Evolutionary conservation across 2,329 filamentous ascomycete species (phyloP), one percentile per base, ranked within the genome.

Genomic region (Annulohypoxylon truncatum): DNA sequence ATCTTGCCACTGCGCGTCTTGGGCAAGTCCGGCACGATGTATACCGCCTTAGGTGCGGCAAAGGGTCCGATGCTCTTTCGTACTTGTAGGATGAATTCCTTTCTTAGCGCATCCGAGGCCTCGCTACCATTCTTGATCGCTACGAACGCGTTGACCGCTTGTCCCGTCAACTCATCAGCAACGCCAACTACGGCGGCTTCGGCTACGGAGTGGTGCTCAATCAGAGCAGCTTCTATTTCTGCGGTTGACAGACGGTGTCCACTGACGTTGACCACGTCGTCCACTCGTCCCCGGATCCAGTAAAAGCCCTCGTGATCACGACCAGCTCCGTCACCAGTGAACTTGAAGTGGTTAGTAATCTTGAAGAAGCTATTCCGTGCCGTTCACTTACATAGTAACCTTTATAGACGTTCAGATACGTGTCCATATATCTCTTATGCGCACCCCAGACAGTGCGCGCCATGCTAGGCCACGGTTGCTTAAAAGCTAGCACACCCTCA

Each of bases 1-100:
- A 99, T 99, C 91, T 99, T 99, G 72, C 96, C 96, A 73, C 92
- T 97, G 73, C 96, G 88, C 35, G 96, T 99, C 89, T 99, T 98
- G 75, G 96, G 96, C 71, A 99, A 87, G 78, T 99, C 96, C 2
- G 94, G 91, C 46, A 99, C 92, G 58, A 97, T 88, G 78, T 90
- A 96, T 69, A 99, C 90, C 18, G 91, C 92, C 85, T 98, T 99
- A 70, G 96, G 96, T 29, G 96, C 94, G 3, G 96, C 96, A 78
- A 99, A 99, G 3, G 96, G 96, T 10, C 96, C 96, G 77, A 99
- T 99, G 72, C 93, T 96, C 86, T 96, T 97, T 77, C 96, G 92
- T 71, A 98, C 96, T 81, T 98, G 96, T 79, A 96, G 85, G 74
- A 97, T 89, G 69, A 98, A 88, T 77, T 98, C 96, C 82, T 98